Base-by-base conservation (phyloP, 495 filamentous ascomycete genomes). In the Penicillium mononematosum region DNA sequence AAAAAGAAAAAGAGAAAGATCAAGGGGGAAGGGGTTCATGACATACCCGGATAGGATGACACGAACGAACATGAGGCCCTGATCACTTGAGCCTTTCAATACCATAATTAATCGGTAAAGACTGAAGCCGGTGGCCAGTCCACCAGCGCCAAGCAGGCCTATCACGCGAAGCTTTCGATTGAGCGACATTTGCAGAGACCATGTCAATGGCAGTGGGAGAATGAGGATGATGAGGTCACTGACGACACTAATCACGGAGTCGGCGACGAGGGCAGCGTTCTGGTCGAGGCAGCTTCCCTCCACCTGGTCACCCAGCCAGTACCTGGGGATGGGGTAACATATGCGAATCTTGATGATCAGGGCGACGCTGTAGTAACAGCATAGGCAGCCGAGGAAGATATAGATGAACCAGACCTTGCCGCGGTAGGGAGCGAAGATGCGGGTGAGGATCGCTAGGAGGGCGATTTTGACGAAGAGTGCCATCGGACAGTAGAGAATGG, bases 401-500 rank as follows among this genome's bases (percentile, higher is more conserved):
- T 77, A 73, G 52, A 80, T 78, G 58, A 75, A 70, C 41, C 68
- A 63, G 25, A 77, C 66, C 39, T 71, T 75, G 42, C 53, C 60
- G 9, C 63, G 64, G 62, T 72, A 78, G 3, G 76, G 74, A 7
- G 69, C 54, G 70, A 81, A 80, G 58, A 80, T 72, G 39, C 78
- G 76, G 22, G 70, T 72, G 6, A 81, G 61, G 53, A 81, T 78
- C 0, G 75, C 65, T 1, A 81, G 68, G n/a, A 81, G 70, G 45
- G 77, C 71, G 51, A 79, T 56, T 58, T 81, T 81, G 53, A 70
- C 67, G 54, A 75, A 67, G 19, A 78, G 70, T 14, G 74, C 75
- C 69, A 75, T 78, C 7, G 78, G 78, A 24, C 74, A 79, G 62
- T 81, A 81, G 45, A 79, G 60, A 24, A 79, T 63, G 7, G 73